phyloP scores from a whole-genome alignment of 208 protist species.

The Acanthamoeba healyi region DNA sequence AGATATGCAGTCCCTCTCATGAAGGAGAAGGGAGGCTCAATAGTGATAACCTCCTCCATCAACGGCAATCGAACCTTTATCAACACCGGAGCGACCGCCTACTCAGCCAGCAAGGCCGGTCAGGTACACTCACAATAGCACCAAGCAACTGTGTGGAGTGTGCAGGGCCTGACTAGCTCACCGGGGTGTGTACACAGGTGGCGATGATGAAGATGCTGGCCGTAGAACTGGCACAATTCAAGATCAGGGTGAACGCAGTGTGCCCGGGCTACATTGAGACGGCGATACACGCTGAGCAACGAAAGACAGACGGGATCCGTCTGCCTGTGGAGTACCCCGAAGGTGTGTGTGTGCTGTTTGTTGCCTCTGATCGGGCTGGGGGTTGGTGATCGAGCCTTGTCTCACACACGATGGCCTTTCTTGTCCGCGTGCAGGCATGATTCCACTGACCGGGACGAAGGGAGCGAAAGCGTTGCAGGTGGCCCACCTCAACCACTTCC shows the following conservation, averaged over 20 bases:
- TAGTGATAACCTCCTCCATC: conserved; percentile 50
- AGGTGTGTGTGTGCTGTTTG: background rate
- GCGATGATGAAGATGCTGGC: conserved; percentile 74
- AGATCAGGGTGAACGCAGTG: conserved; percentile 73
- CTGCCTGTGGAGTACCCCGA: conserved; percentile 7
- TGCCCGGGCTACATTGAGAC: conserved; percentile 54
- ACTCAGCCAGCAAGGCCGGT: conserved; percentile 43
- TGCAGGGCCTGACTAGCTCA: background rate
- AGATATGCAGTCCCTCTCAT: conserved; percentile 5
- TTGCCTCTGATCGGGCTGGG: too few species aligned
- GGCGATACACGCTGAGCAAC: background rate
- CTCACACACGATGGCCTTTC: too few species aligned
- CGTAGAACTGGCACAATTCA: conserved; percentile 60
- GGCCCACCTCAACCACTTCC: conserved; percentile 54
- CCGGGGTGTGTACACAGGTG: background rate
- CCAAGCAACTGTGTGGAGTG: too few species aligned
- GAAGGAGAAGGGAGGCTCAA: conserved; percentile 19
- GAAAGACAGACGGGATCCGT: conserved; percentile 44
- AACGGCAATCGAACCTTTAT: conserved; percentile 43
- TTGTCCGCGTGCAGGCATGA: conserved; percentile 34
- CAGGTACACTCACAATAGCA: too few species aligned
- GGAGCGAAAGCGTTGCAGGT: conserved; percentile 56
- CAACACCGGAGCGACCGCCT: conserved; percentile 68
- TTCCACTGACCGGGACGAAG: conserved; percentile 56
- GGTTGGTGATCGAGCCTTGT: too few species aligned